Conservation (phyloP, 306 rosid species). For the Casuarina cunninghamiana region DNA sequence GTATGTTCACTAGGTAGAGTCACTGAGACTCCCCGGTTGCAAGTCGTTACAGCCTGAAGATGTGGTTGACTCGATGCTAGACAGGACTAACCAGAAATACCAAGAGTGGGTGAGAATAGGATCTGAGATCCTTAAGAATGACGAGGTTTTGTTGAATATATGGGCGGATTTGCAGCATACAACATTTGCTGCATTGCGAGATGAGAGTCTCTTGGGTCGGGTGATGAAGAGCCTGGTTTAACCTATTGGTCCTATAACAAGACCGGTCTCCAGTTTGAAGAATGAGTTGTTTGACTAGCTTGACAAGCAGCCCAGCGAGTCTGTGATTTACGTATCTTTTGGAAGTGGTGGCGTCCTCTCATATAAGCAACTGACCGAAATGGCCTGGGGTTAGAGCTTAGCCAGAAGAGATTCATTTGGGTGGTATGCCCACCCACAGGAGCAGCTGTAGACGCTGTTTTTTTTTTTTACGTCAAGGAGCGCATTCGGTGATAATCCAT, state of each 20-base stretch:
- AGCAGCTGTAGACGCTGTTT: constrained; percentile 6
- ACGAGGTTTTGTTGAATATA: constrained; percentile 58
- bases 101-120: not conserved
- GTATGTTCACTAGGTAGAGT: constrained; percentile 21
- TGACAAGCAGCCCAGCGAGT: constrained; percentile 43
- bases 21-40: no score
- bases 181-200: not conserved
- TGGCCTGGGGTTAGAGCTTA: constrained; percentile 39
- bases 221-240: no score
- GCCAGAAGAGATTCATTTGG: no score
- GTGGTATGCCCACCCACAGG: not conserved
- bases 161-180: constrained; percentile 50
- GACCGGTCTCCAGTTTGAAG: no score
- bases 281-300: constrained; percentile 40
- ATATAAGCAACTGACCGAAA: constrained; percentile 44
- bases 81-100: constrained; percentile 27
- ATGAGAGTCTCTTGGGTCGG: no score
- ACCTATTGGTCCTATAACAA: no score
- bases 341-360: constrained; percentile 67
- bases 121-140: not conserved
- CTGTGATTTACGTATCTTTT: constrained; percentile 58
- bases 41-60: not conserved
- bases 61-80: constrained; percentile 20
- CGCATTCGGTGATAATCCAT: not conserved
- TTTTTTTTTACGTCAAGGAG: constrained; percentile 27